These are phyloP conservation scores for Solanum sejunctum DNA, from an alignment of 257 asterid species.

Conservation along the genomic window DNA sequence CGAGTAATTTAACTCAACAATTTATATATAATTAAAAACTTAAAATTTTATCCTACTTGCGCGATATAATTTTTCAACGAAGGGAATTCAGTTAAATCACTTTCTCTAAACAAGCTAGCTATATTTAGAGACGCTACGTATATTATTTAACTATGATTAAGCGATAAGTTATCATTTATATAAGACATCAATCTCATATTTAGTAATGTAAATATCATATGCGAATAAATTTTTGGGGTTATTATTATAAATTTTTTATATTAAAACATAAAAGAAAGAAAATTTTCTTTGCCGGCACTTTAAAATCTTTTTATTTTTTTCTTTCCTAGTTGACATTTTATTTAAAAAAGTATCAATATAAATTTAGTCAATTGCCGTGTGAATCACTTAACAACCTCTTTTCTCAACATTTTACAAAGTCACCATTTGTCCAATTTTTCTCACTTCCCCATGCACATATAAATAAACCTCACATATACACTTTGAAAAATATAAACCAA, in stretches of 20 bases:
- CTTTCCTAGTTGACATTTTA: not conserved
- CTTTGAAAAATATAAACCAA: not conserved
- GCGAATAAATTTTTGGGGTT: not conserved
- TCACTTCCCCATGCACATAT: constrained; percentile 10
- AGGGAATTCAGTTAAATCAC: too few relatives aligned
- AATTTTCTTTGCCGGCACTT: not conserved
- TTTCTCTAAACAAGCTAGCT: too few relatives aligned
- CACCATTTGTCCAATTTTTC: not conserved
- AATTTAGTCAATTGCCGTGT: constrained; percentile 1
- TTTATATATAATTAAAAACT: too few relatives aligned
- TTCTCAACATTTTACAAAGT: not conserved
- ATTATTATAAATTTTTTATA: not conserved
- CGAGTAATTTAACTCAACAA: too few relatives aligned
- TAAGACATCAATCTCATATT: too few relatives aligned
- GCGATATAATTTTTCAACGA: too few relatives aligned
- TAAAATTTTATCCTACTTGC: too few relatives aligned
- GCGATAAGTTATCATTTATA: too few relatives aligned
- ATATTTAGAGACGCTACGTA: not conserved
- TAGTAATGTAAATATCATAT: not conserved
- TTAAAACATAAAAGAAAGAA: not conserved
- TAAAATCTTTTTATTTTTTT: not conserved
- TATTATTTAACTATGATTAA: not conserved
- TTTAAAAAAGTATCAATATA: not conserved
- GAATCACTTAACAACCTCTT: not conserved
- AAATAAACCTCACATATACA: not conserved